These are phyloP conservation scores for Thermochaetoides dissita DNA, from an alignment of 2,329 filamentous ascomycete species.

Conservation along the genomic window DNA sequence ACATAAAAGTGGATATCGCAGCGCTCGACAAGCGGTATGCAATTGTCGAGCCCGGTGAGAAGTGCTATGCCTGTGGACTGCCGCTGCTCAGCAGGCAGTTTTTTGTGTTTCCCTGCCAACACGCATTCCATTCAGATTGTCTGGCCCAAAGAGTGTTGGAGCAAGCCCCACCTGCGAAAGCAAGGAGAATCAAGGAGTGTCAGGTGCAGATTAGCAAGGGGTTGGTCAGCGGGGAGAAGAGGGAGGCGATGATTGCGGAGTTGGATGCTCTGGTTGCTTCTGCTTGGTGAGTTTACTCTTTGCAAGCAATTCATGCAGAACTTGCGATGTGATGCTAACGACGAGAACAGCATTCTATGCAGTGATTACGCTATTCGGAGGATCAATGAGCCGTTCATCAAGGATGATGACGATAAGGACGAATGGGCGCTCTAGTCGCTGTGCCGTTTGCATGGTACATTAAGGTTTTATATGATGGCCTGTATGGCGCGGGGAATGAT, in stretches of 20 bases:
- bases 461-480: neutral
- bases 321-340: neutral
- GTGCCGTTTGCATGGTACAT: too few species aligned
- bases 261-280: constrained; percentile 84
- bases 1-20: constrained; percentile 82
- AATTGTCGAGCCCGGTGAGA: constrained; percentile 90
- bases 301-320: too few species aligned
- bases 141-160: constrained; percentile 75
- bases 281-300: constrained; percentile 51
- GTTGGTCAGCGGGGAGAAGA: constrained; percentile 51
- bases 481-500: constrained; percentile 1
- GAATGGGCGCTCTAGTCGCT: constrained; percentile 52
- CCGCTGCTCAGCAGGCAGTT: constrained; percentile 84
- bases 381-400: constrained; percentile 86
- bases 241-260: constrained; percentile 75
- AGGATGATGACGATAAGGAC: constrained; percentile 53
- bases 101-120: constrained; percentile 97
- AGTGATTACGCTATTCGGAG: constrained; percentile 89
- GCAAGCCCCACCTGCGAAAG: constrained; percentile 60
- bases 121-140: constrained; percentile 94
- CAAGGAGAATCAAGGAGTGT: constrained; percentile 69
- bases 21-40: constrained; percentile 80
- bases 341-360: constrained; percentile 60
- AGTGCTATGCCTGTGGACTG: constrained; percentile 76
- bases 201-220: constrained; percentile 73